A percentile compares a stretch with the other conserved stretches of the same genome.
These are phyloP conservation scores for Verticillium nubilum DNA, from an alignment of 2,329 filamentous ascomycete genomes.

Conservation along the genomic window DNA sequence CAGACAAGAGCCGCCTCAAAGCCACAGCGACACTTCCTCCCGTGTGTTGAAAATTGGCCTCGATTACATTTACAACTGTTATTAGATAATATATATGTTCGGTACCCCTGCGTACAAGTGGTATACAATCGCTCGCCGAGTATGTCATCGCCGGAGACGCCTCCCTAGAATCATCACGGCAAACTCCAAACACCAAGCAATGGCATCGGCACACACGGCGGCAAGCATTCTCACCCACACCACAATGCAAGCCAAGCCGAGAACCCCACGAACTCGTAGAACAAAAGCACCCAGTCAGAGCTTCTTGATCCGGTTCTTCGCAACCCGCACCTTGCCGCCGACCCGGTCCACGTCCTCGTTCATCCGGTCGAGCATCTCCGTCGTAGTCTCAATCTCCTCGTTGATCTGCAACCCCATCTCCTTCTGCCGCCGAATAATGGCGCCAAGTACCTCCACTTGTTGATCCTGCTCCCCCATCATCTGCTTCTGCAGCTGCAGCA, in stretches of 20 bases:
- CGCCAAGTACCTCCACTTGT: constrained; percentile 62
- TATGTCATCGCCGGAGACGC: background rate
- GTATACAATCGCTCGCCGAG: background rate
- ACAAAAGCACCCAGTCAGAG: constrained; percentile 40
- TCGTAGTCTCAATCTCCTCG: constrained; percentile 67
- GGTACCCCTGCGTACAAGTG: background rate
- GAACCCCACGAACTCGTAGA: constrained; percentile 18
- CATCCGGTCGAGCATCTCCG: constrained; percentile 61
- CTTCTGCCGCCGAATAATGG: constrained; percentile 66
- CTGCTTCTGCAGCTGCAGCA: constrained; percentile 67
- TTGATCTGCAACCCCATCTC: constrained; percentile 75
- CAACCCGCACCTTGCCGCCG: constrained; percentile 64
- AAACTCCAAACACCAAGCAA: constrained; percentile 13
- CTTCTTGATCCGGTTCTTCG: constrained; percentile 66
- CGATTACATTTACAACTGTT: background rate
- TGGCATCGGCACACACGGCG: constrained; percentile 13
- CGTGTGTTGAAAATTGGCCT: background rate
- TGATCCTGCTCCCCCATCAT: constrained; percentile 72
- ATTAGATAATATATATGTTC: background rate
- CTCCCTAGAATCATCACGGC: constrained; percentile 4
- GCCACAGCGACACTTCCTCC: too few species aligned
- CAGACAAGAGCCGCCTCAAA: too few species aligned
- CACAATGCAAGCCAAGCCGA: constrained; percentile 22
- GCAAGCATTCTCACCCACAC: constrained; percentile 24
- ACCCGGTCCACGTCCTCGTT: constrained; percentile 63